Percentiles rank a stretch among this genome's conserved stretches.
Evolutionary conservation across 352 stramenopile genomes (phyloP).

Genomic region (Globisporangium parvum): DNA sequence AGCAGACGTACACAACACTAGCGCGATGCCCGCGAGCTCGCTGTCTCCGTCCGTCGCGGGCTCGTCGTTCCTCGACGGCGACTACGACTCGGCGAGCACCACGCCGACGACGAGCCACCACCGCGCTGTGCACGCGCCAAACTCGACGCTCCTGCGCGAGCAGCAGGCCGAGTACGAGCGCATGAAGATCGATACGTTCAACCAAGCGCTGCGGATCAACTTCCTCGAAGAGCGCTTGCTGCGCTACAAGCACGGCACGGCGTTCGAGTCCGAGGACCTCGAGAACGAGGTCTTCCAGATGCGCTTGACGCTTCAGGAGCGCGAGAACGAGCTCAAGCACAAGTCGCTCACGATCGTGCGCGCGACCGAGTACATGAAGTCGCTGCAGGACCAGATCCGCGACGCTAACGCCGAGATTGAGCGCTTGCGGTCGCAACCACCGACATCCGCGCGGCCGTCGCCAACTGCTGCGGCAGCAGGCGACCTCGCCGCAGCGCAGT

Average conservation of each 20-base stretch:
- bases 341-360: conserved; percentile 52
- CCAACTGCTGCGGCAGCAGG: conserved; percentile 9
- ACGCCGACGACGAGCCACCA: neutral
- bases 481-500: conserved; percentile 22
- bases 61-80: conserved; percentile 5
- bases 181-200: conserved; percentile 59
- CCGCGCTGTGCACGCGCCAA: neutral
- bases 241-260: conserved; percentile 51
- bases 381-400: conserved; percentile 37
- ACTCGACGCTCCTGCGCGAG: conserved; percentile 13
- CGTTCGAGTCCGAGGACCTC: conserved; percentile 51
- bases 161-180: conserved; percentile 28
- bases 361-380: conserved; percentile 50
- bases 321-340: conserved; percentile 54
- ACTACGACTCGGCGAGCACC: conserved; percentile 2
- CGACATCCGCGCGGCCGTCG: conserved; percentile 6
- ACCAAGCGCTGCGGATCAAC: conserved; percentile 28
- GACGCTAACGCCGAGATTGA: conserved; percentile 23
- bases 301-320: conserved; percentile 51
- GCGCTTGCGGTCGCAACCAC: conserved; percentile 19
- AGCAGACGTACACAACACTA: neutral
- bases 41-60: neutral
- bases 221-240: conserved; percentile 54
- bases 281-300: conserved; percentile 57
- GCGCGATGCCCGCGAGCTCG: neutral